Conservation (phyloP, 1,284 basidiomycete genomes). For the Melampsora americana region DNA sequence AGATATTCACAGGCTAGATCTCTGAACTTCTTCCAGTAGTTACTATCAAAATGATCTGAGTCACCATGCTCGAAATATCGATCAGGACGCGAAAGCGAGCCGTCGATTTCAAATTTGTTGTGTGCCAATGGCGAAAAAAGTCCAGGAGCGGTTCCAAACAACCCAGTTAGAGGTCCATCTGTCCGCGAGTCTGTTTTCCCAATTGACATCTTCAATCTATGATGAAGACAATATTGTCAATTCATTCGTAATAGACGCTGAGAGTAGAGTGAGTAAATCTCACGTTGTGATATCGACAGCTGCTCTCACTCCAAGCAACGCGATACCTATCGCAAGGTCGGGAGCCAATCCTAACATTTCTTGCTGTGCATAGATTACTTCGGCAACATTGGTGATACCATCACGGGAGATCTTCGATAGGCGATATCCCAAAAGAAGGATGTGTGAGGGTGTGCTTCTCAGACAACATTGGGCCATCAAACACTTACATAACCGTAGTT, state of each 20-base stretch:
- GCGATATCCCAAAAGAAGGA: not conserved
- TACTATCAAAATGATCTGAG: not conserved
- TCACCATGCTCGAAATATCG: slow-evolving; percentile 15
- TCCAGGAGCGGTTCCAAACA: slow-evolving; percentile 1
- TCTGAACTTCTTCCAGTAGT: slow-evolving; percentile 18
- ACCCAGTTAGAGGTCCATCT: not conserved
- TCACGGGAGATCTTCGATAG: slow-evolving; percentile 23
- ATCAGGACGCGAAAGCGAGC: slow-evolving; percentile 33
- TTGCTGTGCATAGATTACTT: slow-evolving; percentile 43
- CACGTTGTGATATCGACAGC: slow-evolving; percentile 35
- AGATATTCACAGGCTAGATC: not conserved
- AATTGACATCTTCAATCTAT: slow-evolving; percentile 6
- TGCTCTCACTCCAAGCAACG: slow-evolving; percentile 22
- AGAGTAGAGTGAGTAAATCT: slow-evolving; percentile 8
- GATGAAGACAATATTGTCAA: not conserved
- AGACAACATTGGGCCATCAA: not conserved
- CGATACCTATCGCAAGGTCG: slow-evolving; percentile 34
- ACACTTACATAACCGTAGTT: slow-evolving; percentile 31
- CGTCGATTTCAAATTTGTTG: slow-evolving; percentile 44
- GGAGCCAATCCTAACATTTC: slow-evolving; percentile 37
- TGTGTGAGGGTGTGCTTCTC: not conserved
- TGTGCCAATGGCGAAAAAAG: slow-evolving; percentile 24
- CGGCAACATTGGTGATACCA: slow-evolving; percentile 43
- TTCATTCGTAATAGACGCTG: not conserved
- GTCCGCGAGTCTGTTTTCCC: slow-evolving; percentile 4